phyloP scores from a whole-genome alignment of 352 stramenopile species.

The Phytophthora tentaculata region DNA sequence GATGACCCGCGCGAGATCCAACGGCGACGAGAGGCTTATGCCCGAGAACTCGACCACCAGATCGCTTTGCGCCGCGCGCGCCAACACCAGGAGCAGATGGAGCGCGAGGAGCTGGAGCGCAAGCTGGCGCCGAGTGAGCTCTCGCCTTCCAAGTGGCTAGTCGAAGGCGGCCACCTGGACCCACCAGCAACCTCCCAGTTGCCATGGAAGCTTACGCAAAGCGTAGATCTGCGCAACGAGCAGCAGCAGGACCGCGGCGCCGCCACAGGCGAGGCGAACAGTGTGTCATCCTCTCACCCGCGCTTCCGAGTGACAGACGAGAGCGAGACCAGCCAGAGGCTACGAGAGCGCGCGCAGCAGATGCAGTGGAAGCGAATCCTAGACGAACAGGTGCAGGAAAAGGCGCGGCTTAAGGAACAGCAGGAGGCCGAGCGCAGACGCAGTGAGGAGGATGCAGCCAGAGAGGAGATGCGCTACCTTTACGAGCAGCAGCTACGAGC shows the following conservation, averaged over 20 bases:
- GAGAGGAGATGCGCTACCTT: constrained; percentile 59
- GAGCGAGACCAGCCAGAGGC: constrained; percentile 53
- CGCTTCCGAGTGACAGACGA: constrained; percentile 72
- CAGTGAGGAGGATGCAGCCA: constrained; percentile 47
- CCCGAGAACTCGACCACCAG: constrained; percentile 71
- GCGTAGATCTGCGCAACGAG: constrained; percentile 23
- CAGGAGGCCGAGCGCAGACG: constrained; percentile 46
- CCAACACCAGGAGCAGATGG: constrained; percentile 58
- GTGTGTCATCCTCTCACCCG: constrained; percentile 34
- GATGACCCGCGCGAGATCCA: constrained; percentile 47
- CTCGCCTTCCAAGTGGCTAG: constrained; percentile 77
- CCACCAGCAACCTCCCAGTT: constrained; percentile 13
- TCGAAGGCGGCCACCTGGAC: constrained; percentile 60
- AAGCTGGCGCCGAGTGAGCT: constrained; percentile 53
- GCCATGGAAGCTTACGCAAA: constrained; percentile 29
- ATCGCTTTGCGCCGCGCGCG: constrained; percentile 61
- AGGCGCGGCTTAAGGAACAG: constrained; percentile 55
- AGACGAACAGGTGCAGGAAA: constrained; percentile 80
- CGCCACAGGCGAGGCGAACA: constrained; percentile 35
- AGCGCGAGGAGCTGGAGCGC: constrained; percentile 63
- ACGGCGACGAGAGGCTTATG: constrained; percentile 69
- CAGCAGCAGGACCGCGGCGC: constrained; percentile 38
- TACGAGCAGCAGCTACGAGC: constrained; percentile 69
- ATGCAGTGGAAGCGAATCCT: constrained; percentile 73
- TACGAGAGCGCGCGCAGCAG: constrained; percentile 69